Conservation (phyloP, 2,329 filamentous ascomycete genomes). For the Aspergillus unguis region DNA sequence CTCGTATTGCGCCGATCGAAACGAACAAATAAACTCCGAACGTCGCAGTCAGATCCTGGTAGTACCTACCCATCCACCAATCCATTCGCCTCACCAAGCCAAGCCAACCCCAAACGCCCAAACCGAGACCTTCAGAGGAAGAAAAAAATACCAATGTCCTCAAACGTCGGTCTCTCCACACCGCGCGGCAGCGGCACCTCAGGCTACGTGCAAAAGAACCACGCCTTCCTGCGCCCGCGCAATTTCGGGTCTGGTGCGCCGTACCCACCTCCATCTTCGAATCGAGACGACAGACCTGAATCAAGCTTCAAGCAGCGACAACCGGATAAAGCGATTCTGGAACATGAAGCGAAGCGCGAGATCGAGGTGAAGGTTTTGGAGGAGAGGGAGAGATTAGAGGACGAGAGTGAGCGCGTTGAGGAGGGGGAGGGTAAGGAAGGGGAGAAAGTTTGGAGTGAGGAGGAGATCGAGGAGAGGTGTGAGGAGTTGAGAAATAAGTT, state of each 20-base stretch:
- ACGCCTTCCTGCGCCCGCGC: slow-evolving; percentile 80
- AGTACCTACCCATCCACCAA: not conserved
- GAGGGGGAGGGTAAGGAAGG: slow-evolving; percentile 59
- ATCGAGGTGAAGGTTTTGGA: slow-evolving; percentile 94
- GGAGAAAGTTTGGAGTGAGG: slow-evolving; percentile 58
- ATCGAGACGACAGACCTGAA: slow-evolving; percentile 16
- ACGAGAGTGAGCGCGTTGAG: slow-evolving; percentile 60
- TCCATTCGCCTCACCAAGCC: too few species aligned
- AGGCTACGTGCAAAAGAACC: slow-evolving; percentile 95
- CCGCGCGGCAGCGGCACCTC: slow-evolving; percentile 94
- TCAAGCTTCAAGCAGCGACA: slow-evolving; percentile 67
- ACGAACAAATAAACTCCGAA: too few species aligned
- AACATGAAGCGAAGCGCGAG: slow-evolving; percentile 87
- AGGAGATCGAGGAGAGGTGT: slow-evolving; percentile 80
- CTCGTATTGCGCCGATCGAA: too few species aligned
- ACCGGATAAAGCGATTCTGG: slow-evolving; percentile 87
- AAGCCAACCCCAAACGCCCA: not conserved
- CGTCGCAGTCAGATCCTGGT: too few species aligned
- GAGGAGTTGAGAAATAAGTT: slow-evolving; percentile 65
- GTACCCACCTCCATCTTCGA: slow-evolving; percentile 53
- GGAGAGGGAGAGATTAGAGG: slow-evolving; percentile 84
- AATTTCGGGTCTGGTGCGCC: slow-evolving; percentile 66
- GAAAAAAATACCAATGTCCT: slow-evolving; percentile 64
- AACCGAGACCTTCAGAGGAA: slow-evolving; percentile 40
- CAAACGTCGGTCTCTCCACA: slow-evolving; percentile 93